Evolutionary conservation across 1,284 basidiomycete genomes (phyloP).

Genomic region (Cryptococcus floricola): DNA sequence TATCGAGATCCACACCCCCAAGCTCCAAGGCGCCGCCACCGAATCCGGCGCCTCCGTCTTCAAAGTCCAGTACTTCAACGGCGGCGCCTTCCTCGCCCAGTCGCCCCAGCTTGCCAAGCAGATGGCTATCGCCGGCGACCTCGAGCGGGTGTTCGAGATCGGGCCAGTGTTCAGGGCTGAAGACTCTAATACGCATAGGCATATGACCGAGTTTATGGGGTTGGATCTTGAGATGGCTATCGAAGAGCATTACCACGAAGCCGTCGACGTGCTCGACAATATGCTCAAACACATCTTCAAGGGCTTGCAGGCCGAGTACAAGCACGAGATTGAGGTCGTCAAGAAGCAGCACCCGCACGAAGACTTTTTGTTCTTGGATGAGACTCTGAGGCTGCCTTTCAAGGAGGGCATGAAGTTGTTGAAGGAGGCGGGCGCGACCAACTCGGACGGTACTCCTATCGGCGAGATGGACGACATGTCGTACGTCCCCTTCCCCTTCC

Average conservation of each 20-base stretch:
- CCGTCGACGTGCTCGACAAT: slow-evolving; percentile 78
- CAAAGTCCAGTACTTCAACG: slow-evolving; percentile 97
- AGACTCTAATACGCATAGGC: slow-evolving; percentile 93
- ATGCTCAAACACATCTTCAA: slow-evolving; percentile 81
- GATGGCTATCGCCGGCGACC: slow-evolving; percentile 98
- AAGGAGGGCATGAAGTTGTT: slow-evolving; percentile 81
- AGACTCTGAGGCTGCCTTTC: slow-evolving; percentile 77
- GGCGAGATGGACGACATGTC: slow-evolving; percentile 80
- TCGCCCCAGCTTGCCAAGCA: slow-evolving; percentile 97
- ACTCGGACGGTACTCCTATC: slow-evolving; percentile 53
- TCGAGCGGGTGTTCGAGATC: slow-evolving; percentile 97
- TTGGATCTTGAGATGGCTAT: slow-evolving; percentile 99
- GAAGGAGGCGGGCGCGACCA: slow-evolving; percentile 70
- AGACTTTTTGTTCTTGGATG: slow-evolving; percentile 79
- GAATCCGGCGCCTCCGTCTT: slow-evolving; percentile 97
- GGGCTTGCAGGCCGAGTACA: slow-evolving; percentile 70
- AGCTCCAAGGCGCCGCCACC: slow-evolving; percentile 94
- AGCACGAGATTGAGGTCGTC: slow-evolving; percentile 74
- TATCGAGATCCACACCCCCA: slow-evolving; percentile 94
- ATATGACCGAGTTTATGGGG: slow-evolving; percentile 98
- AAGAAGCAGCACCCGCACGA: slow-evolving; percentile 85
- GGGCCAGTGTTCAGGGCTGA: slow-evolving; percentile 96
- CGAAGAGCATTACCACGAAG: slow-evolving; percentile 97
- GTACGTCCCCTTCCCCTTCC: slow-evolving; percentile 45
- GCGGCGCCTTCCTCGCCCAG: slow-evolving; percentile 89